Base-by-base conservation (phyloP, 73 alveolate genomes). In the Paramecium octaurelia region DNA sequence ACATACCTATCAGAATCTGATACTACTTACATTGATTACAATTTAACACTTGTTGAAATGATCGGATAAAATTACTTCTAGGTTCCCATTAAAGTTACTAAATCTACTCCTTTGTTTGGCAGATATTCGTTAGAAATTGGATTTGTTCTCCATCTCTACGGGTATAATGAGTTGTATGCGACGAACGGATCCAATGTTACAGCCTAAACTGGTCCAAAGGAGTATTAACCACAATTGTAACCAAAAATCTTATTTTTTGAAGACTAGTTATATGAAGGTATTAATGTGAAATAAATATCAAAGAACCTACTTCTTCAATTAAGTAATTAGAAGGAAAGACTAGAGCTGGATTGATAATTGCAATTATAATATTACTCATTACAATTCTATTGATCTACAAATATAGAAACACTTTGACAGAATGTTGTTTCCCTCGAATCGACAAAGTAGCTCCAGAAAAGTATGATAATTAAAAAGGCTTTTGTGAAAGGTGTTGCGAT, bases 221-320 rank as follows among this genome's bases (percentile, higher is more conserved):
- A 31, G 3, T 44, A 75, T 36, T 35, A 9, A 5, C 60, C 38
- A 8, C 16, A 75, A 4, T 34, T 68, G 84, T 1, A 75, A 75
- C 88, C 88, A 16, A 75, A 75, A 75, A 40, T 75, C 18, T 14
- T 75, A 34, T 75, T 34, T 75, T 75, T 75, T 75, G 59, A 36
- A 40, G 88, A 75, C 40, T 27, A 68, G 46, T 24, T 34, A 12
- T 68, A 68, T 34, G 84, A 68, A 54, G 69, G 69, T 54, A 54
- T 16, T 54, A 18, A n/a, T n/a, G 6, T 50, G 8, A 54, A 18
- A 3, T 54, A 16, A 54, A 16, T 16, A 54, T 16, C 23, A 12
- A 16, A 68, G 84, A 68, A 68, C 84, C 84, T 68, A 4, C 50
- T 6, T 8, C 6, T 68, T 34, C 84, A 8, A 23, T 20, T 14